Percentiles rank a stretch among this genome's conserved stretches.
Conservation (phyloP, 305 asterid genomes). For the Striga hermonthica region DNA sequence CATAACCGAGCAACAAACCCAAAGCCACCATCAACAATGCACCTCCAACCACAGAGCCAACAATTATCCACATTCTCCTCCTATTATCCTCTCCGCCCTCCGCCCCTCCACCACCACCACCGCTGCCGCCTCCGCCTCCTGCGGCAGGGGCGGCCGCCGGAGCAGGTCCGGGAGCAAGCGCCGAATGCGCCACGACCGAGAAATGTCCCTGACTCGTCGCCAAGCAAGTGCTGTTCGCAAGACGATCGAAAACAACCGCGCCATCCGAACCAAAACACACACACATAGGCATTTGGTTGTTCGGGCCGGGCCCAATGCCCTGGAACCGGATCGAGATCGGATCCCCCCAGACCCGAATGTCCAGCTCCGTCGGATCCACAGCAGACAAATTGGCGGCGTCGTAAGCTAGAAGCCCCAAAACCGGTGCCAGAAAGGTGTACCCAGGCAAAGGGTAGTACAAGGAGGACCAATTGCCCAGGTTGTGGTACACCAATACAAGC, state of each 20-base stretch:
- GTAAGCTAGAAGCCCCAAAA: conserved; percentile 59
- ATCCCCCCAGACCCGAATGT: conserved; percentile 35
- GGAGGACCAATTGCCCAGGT: conserved; percentile 61
- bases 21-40: conserved; percentile 33
- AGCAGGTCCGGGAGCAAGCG: conserved; percentile 41
- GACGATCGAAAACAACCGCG: conserved; percentile 49
- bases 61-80: conserved; percentile 39
- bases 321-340: conserved; percentile 38
- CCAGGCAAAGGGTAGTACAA: conserved; percentile 66
- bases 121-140: not conserved
- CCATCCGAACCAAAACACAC: conserved; percentile 48
- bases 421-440: conserved; percentile 54
- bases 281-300: conserved; percentile 30
- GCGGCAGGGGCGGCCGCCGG: conserved; percentile 17
- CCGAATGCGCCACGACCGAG: conserved; percentile 49
- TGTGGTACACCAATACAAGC: conserved; percentile 72
- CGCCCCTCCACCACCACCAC: not conserved
- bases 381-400: conserved; percentile 60
- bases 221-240: conserved; percentile 47
- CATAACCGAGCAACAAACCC: conserved; percentile 31
- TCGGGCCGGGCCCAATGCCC: not conserved
- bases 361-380: conserved; percentile 37
- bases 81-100: not conserved
- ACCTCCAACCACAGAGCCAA: conserved; percentile 56
- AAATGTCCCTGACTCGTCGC: conserved; percentile 63